Base-by-base conservation (phyloP, 805 yeast species). In the Metschnikowia drakensbergensis region DNA sequence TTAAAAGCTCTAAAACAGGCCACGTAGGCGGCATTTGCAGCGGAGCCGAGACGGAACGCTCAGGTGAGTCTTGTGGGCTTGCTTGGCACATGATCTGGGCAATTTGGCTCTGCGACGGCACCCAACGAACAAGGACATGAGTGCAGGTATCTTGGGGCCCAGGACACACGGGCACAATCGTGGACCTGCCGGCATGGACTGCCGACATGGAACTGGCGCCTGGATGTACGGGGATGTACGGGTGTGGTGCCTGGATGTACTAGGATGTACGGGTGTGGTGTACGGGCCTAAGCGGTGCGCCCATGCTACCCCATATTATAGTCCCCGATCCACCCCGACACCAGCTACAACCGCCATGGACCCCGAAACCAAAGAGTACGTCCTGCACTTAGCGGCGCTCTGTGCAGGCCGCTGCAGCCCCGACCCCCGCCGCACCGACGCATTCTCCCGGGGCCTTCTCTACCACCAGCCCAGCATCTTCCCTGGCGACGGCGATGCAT, bases 381-480 rank as follows among this genome's bases (percentile, higher is more conserved):
- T 51, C 17, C 32, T 42, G 22, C 54, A 51, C 30, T 42, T 51
- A 5, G 45, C 38, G n/a, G 49, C 22, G 3, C 42, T 48, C 13
- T 35, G 28, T 9, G 31, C 32, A 23, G 52, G 52, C 9, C 41
- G 44, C 22, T 35, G 32, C 7, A 30, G 22, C n/a, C 48, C 49
- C 28, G 41, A 51, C 29, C 3, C 29, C 6, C 10, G 4, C 5
- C 47, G 48, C 22, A 42, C 42, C 31, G 48, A 38, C 29, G 31
- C 42, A 32, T 51, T 51, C 35, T 5, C 46, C 13, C 22, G 37
- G 17, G 49, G 49, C 11, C 37, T 51, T 33, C 43, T 42, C 2
- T 48, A 17, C 35, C 52, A 48, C 23, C 23, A 29, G 6, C 52
- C 50, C 11, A 30, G 40, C 6, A 44, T 48, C n/a, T 42, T 45